A percentile compares a stretch with the other conserved stretches of the same genome.
These are phyloP conservation scores for Phanerochaete carnosa DNA, from an alignment of 768 basidiomycete genomes.

Conservation along the genomic window DNA sequence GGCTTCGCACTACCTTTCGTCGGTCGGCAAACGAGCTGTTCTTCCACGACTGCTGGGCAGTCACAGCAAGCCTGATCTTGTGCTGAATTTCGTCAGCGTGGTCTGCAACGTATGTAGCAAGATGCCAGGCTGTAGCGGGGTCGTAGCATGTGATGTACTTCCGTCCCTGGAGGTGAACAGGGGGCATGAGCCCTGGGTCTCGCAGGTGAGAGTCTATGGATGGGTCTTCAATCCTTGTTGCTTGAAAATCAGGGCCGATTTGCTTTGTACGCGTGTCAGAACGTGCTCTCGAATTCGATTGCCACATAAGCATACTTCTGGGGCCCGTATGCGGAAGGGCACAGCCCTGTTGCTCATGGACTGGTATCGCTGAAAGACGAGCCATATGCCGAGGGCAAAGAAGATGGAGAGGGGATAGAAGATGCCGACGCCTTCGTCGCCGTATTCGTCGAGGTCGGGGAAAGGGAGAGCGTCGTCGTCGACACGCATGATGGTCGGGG, in stretches of 20 bases:
- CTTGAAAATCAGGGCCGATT: constrained; percentile 48
- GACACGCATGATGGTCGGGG: constrained; percentile 1
- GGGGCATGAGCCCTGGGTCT: constrained; percentile 51
- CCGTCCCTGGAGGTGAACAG: constrained; percentile 40
- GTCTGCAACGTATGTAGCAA: constrained; percentile 77
- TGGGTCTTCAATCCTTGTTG: constrained; percentile 52
- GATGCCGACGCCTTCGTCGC: constrained; percentile 43
- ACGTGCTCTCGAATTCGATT: neutral
- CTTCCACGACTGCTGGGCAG: constrained; percentile 73
- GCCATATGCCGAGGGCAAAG: constrained; percentile 76
- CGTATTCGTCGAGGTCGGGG: constrained; percentile 24
- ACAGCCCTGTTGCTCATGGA: constrained; percentile 72
- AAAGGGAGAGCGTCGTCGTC: constrained; percentile 1
- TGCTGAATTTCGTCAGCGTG: constrained; percentile 61
- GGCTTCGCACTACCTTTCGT: constrained; percentile 76
- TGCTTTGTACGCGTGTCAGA: constrained; percentile 20
- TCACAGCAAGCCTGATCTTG: constrained; percentile 66
- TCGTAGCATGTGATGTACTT: constrained; percentile 90
- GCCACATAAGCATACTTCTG: constrained; percentile 45
- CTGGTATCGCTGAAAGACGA: constrained; percentile 73
- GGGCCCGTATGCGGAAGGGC: constrained; percentile 55
- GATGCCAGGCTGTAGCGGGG: constrained; percentile 82
- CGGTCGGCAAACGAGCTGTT: constrained; percentile 75
- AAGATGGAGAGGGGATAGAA: constrained; percentile 66
- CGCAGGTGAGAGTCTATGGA: constrained; percentile 63